These are phyloP conservation scores for Colletotrichum shisoi DNA, from an alignment of 2,329 filamentous ascomycete species.

Conservation along the genomic window DNA sequence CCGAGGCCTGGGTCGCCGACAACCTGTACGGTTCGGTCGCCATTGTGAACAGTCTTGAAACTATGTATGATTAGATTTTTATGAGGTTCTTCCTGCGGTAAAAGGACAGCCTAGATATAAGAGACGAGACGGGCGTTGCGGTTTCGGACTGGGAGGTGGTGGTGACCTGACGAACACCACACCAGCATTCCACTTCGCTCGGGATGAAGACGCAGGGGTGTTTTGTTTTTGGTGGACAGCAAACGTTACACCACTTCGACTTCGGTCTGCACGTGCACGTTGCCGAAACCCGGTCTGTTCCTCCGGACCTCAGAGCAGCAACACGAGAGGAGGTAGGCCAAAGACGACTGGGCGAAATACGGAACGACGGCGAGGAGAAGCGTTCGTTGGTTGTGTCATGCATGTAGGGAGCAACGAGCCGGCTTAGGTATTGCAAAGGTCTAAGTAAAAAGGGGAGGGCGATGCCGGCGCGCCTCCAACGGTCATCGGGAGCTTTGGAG, in stretches of 20 bases:
- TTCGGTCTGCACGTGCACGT: background rate
- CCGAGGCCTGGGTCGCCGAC: constrained; percentile 54
- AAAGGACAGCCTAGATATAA: background rate
- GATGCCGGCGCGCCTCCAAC: constrained; percentile 7
- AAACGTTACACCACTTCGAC: background rate
- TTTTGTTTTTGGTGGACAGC: background rate
- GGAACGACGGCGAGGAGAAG: background rate
- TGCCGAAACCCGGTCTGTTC: background rate
- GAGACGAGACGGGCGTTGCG: background rate
- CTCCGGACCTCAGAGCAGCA: background rate
- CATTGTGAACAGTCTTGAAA: constrained; percentile 11
- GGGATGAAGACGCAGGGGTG: background rate
- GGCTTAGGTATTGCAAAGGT: background rate
- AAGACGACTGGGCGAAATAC: background rate
- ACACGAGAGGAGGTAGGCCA: background rate
- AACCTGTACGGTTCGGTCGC: constrained; percentile 35
- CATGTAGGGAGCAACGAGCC: background rate
- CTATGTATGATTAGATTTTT: background rate
- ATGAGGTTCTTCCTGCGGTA: background rate
- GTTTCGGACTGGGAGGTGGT: background rate
- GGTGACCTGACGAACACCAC: too few relatives aligned
- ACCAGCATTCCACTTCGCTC: background rate
- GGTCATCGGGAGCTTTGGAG: constrained; percentile 7
- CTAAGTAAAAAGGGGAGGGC: background rate
- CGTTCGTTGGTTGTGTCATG: background rate